Base-by-base conservation (phyloP, 768 basidiomycete species). In the Lepiota venenata region DNA sequence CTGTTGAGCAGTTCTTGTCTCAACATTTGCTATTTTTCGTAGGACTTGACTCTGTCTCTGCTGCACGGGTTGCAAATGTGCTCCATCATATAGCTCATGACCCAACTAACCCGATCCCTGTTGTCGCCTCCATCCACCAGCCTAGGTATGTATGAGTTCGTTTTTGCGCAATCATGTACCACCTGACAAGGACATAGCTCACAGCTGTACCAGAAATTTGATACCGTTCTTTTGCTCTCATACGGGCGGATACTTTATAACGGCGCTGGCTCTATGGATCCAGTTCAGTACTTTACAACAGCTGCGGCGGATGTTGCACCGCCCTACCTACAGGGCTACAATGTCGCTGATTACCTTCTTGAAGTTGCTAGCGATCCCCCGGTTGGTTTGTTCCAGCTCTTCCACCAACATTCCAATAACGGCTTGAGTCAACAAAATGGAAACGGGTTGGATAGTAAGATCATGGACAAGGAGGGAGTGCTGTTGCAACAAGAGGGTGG, bases 341-440 rank as follows among this genome's bases (percentile, higher is more conserved):
- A 97, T 61, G 81, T 95, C 15, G 93, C 95, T 0, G 95, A 98
- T 66, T 91, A 95, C 63, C 78, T 97, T 10, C 76, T 98, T 18
- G 94, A 97, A 60, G 79, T 98, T 48, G 93, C 93, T 1, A 87
- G 83, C 61, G 82, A 83, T 46, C 77, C 83, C 0, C 79, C 82
- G 12, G 70, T 76, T 6, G 68, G 66, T 27, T 65, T 83, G 1
- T 81, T 83, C 73, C 71, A 8, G 53, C 36, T 42, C 32, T 32
- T 32, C 32, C 32, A 32, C 32, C 32, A 41, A 20, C 21, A 56
- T 45, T 36, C 16, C 45, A 35, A 9, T 29, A 45, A 43, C 47
- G 18, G 22, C 44, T 40, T 25, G n/a, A 7, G 20, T 41, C 53
- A 41, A 25, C 1, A 18, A 3, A 48, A 35, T 36, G 39, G 39